Evolutionary conservation across 2,329 filamentous ascomycete genomes (phyloP).

Genomic region (Xylaria sp.): DNA sequence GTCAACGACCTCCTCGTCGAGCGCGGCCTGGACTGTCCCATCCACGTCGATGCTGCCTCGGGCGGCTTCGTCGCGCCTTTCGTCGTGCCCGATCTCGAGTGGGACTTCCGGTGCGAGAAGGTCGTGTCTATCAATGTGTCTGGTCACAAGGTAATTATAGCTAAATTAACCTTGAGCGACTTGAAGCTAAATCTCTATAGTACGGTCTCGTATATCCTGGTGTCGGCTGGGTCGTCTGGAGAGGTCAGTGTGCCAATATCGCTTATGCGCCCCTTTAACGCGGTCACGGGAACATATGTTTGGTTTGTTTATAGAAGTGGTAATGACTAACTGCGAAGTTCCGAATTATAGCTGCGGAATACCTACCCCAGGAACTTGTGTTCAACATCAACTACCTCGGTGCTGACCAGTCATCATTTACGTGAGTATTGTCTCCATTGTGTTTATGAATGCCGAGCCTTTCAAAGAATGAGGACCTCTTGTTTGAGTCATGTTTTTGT

Average conservation of each 20-base stretch:
- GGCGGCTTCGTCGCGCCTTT: slow-evolving; percentile 96
- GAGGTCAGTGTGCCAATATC: slow-evolving; percentile 52
- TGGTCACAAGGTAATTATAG: slow-evolving; percentile 77
- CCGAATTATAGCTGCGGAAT: slow-evolving; percentile 66
- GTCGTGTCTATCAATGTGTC: slow-evolving; percentile 95
- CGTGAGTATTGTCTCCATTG: slow-evolving; percentile 49
- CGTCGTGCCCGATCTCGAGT: slow-evolving; percentile 81
- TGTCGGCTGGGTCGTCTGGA: slow-evolving; percentile 94
- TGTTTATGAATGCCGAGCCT: neutral
- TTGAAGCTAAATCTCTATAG: slow-evolving; percentile 44
- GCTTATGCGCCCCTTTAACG: neutral
- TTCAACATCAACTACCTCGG: slow-evolving; percentile 99
- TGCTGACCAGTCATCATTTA: slow-evolving; percentile 94
- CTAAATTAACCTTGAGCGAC: neutral
- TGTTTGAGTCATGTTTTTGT: neutral
- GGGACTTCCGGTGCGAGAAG: slow-evolving; percentile 91
- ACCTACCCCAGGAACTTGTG: slow-evolving; percentile 87
- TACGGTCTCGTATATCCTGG: slow-evolving; percentile 82
- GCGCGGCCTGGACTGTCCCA: slow-evolving; percentile 80
- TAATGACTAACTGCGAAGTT: neutral
- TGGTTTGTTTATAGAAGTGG: no score
- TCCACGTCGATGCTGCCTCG: slow-evolving; percentile 92
- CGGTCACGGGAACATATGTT: no score
- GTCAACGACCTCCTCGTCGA: slow-evolving; percentile 88
- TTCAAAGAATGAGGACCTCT: no score